Conservation (phyloP, 148 eudicot genomes). For the Chenopodium formosanum region DNA sequence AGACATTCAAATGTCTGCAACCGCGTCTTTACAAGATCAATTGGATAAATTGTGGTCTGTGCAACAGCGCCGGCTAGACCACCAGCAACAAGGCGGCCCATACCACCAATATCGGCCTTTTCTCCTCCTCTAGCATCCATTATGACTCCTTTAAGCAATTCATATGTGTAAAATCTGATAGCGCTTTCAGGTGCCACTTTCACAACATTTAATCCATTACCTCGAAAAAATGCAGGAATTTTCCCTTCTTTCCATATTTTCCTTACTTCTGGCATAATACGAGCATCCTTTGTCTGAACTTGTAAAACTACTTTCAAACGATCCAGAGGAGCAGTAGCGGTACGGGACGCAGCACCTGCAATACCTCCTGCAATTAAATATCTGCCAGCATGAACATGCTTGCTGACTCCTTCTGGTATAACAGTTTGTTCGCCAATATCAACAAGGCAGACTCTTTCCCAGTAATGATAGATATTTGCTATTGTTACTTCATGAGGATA, state of each 20-base stretch:
- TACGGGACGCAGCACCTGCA: constrained; percentile 96
- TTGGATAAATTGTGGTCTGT: constrained; percentile 87
- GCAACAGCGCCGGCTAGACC: constrained; percentile 96
- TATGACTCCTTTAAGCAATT: constrained; percentile 68
- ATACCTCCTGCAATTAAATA: constrained; percentile 92
- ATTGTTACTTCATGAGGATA: constrained; percentile 95
- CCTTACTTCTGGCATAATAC: constrained; percentile 53
- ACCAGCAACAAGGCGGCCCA: constrained; percentile 80
- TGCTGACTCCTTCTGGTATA: constrained; percentile 86
- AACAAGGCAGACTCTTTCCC: constrained; percentile 91
- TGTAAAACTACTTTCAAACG: constrained; percentile 82
- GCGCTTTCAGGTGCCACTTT: constrained; percentile 99
- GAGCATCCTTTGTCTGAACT: constrained; percentile 64
- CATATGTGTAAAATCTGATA: constrained; percentile 82
- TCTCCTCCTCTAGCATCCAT: constrained; percentile 59
- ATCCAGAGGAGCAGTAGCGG: constrained; percentile 96
- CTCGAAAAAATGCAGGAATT: constrained; percentile 76
- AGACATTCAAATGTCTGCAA: constrained; percentile 67
- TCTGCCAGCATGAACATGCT: constrained; percentile 76
- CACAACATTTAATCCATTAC: constrained; percentile 85
- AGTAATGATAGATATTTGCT: constrained; percentile 83
- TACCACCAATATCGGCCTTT: constrained; percentile 65
- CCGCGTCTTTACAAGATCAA: constrained; percentile 94
- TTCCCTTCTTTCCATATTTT: constrained; percentile 85
- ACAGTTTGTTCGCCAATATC: constrained; percentile 97